Evolutionary conservation across 805 yeast genomes (phyloP).

Genomic region (Wickerhamomyces kurtzmanii): DNA sequence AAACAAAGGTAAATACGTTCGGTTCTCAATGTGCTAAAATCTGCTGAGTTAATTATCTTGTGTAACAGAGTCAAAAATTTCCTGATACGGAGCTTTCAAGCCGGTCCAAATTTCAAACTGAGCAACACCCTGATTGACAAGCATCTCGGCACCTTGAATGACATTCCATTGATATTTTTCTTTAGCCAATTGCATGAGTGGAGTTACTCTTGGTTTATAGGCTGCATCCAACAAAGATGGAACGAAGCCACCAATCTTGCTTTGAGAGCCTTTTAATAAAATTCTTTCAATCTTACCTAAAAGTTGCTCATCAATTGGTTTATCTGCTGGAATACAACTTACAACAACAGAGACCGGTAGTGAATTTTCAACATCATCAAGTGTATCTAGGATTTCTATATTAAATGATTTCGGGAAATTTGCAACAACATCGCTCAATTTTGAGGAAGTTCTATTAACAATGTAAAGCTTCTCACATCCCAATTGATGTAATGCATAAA

Average conservation of each 20-base stretch:
- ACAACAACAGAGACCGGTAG: constrained; percentile 49
- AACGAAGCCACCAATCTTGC: constrained; percentile 24
- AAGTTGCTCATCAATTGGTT: constrained; percentile 48
- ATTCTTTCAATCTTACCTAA: constrained; percentile 35
- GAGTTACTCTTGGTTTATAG: constrained; percentile 83
- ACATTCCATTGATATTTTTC: constrained; percentile 62
- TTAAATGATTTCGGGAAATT: constrained; percentile 53
- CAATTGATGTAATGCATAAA: constrained; percentile 69
- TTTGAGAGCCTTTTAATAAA: constrained; percentile 28
- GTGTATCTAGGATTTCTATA: constrained; percentile 44
- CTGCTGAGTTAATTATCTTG: too few species aligned
- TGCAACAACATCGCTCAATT: constrained; percentile 46
- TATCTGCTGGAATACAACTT: constrained; percentile 79
- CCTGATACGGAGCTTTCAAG: constrained; percentile 48
- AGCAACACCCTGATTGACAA: constrained; percentile 85
- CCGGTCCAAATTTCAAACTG: constrained; percentile 80
- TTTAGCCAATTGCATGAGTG: constrained; percentile 70
- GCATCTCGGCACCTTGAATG: constrained; percentile 87
- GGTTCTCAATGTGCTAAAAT: too few species aligned
- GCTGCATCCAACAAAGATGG: constrained; percentile 83
- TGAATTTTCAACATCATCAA: constrained; percentile 30
- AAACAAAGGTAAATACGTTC: too few species aligned
- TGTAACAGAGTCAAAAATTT: constrained; percentile 52
- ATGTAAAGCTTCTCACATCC: constrained; percentile 74
- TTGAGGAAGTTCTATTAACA: constrained; percentile 69